These are phyloP conservation scores for Grosmannia serpens DNA, from an alignment of 2,329 filamentous ascomycete genomes.

Conservation along the genomic window DNA sequence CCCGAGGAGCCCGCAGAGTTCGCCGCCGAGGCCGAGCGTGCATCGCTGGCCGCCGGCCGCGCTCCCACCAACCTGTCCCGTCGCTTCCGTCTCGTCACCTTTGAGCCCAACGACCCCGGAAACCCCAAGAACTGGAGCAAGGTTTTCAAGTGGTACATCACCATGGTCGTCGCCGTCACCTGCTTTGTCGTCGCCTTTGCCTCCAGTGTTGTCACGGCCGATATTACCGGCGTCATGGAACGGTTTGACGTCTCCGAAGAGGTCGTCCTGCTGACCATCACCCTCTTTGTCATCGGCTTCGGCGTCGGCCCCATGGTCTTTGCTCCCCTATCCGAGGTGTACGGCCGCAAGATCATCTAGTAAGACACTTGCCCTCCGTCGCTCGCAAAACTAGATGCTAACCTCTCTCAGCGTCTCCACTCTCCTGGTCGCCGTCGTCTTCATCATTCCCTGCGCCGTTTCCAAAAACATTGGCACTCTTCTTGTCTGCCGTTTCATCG, in stretches of 20 bases:
- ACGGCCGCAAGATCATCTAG: constrained; percentile 63
- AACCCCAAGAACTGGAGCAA: constrained; percentile 85
- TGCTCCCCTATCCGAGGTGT: constrained; percentile 65
- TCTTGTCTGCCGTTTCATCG: constrained; percentile 64
- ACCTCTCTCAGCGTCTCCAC: constrained; percentile 37
- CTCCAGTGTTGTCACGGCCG: constrained; percentile 68
- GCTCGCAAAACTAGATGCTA: not conserved
- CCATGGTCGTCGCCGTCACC: constrained; percentile 69
- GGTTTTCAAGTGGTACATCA: constrained; percentile 69
- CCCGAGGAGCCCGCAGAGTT: constrained; percentile 31
- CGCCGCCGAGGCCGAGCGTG: constrained; percentile 37
- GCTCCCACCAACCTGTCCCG: constrained; percentile 12
- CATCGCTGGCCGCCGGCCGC: constrained; percentile 5
- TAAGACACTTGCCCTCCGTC: constrained; percentile 16
- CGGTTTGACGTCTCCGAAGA: constrained; percentile 60
- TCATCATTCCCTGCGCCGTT: constrained; percentile 70
- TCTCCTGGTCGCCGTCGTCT: constrained; percentile 59
- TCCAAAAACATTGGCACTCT: constrained; percentile 66
- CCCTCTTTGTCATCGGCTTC: constrained; percentile 72
- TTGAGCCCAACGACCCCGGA: constrained; percentile 57
- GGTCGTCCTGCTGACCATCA: constrained; percentile 60
- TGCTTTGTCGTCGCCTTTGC: constrained; percentile 64
- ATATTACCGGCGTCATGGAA: constrained; percentile 51
- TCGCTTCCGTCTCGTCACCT: constrained; percentile 46
- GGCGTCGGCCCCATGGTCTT: constrained; percentile 72